Evolutionary conservation across 768 basidiomycete species (phyloP), one percentile per base, ranked within the genome.

Genomic region (Russula virescens): DNA sequence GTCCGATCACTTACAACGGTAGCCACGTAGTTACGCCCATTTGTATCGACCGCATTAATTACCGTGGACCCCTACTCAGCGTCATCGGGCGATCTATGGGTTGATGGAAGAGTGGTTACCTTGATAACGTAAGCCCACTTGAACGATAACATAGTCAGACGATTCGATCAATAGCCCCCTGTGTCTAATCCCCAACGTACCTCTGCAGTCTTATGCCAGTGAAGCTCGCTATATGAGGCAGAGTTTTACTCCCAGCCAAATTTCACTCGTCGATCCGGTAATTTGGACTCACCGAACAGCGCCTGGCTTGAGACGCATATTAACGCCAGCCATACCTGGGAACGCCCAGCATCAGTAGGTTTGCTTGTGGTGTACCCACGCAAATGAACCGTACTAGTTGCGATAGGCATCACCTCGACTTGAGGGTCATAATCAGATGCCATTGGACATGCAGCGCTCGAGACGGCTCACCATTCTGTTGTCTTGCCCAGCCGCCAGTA

Each of bases 401-500:
- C 82, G 25, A 83, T 74, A 3, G 83, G 82, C 80, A 84, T 76
- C 1, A 71, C 68, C 38, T 71, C 71, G 56, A 75, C 82, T 83
- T 55, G 18, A 64, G 38, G 28, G 48, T 31, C 18, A 43, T 48
- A 25, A n/a, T 66, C 25, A 51, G 60, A 2, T 56, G 10, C 19
- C 19, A 34, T 28, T 19, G 52, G 60, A 45, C 38, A 2, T 2
- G 23, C 13, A 26, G 21, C 18, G 42, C 51, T 45, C 43, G 13
- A 49, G 31, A 43, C 26, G 26, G 40, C 76, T 16, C 52, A 81
- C 81, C 68, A 58, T 83, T 83, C 70, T 83, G 75, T 66, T 83
- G 77, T 46, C 83, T 76, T 28, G 82, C 81, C 84, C 84, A 86
- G 0, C 84, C 84, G 14, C 83, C 84, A 0, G 77, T 77, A 61